Percentiles rank a stretch among this genome's conserved stretches.
These are phyloP conservation scores for Eremochloa ophiuroides DNA, from an alignment of 176 grass and related monocot genomes.

Conservation along the genomic window DNA sequence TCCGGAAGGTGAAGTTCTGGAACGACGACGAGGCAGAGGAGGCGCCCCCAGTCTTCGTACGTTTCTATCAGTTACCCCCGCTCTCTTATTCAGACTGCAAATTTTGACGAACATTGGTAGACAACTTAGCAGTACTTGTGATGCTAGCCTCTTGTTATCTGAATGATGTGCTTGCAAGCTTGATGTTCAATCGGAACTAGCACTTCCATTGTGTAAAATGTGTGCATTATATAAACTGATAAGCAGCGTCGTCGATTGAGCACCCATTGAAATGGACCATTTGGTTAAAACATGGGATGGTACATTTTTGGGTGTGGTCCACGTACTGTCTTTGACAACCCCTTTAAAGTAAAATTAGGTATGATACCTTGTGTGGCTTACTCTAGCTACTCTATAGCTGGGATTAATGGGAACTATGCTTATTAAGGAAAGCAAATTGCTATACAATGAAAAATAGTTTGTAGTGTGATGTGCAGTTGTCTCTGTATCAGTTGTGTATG, in stretches of 20 bases:
- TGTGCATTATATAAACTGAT: not conserved
- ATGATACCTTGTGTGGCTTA: not conserved
- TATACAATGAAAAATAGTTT: not conserved
- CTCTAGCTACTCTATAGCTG: not conserved
- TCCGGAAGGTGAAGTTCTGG: slow-evolving; percentile 99
- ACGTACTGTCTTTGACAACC: not conserved
- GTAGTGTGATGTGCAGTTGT: not conserved
- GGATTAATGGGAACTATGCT: not conserved
- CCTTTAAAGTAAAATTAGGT: not conserved
- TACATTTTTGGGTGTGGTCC: not conserved
- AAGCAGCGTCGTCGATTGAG: not conserved
- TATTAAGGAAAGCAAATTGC: not conserved
- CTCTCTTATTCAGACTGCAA: not conserved
- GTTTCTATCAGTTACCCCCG: not conserved
- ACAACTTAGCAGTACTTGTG: not conserved
- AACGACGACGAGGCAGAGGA: slow-evolving; percentile 97
- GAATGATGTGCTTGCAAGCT: not conserved
- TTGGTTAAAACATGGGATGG: not conserved
- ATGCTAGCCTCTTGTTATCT: not conserved
- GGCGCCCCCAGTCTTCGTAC: slow-evolving; percentile 95
- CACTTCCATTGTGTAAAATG: not conserved
- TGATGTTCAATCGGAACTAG: not conserved
- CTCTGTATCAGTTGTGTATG: not conserved
- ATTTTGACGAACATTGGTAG: not conserved
- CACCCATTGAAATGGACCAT: not conserved